Evolutionary conservation across 257 asterid genomes (phyloP), one percentile per base, ranked within the genome.

Genomic region (Nicotiana obtusifolia): DNA sequence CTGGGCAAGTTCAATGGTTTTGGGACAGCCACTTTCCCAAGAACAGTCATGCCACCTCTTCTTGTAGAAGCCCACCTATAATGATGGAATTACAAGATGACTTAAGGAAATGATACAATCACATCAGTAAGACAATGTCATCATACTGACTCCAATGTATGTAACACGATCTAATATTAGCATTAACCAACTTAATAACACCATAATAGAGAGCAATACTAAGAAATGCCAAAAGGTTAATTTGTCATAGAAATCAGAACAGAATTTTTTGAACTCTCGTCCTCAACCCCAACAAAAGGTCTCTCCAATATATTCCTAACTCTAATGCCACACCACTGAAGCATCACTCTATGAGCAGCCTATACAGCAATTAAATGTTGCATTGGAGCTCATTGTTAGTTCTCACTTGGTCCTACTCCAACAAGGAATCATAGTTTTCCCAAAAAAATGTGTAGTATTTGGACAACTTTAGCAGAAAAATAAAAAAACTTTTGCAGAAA

Each of bases 1-100:
- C 99, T 96, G 35, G 99, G 99, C 85, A 94, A 90, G 88, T 96
- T 96, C 86, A 96, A 84, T 81, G 99, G 99, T 84, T 96, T 96
- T 26, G 99, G 99, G 84, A 89, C 99, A 87, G 97, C 87, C 86
- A 95, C 98, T 89, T 94, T 96, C 52, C 99, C 98, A 81, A 93
- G 86, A 62, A 92, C 97, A 77, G 97, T 94, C 98, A 93, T 93
- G 80, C 97, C 97, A 76, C 98, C 91, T 91, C 97, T 91, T 88
- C 97, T 94, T 80, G 95, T 92, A 90, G 94, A 84, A 71, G 91
- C 93, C 97, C 94, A 89, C 87, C 99, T 96, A 83, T 66, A 82
- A 87, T 67, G 59, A 85, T 35, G 79, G 44, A 57, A 62, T 76
- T 64, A 73, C 76, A 84, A 24, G 53, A 85, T 44, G 71, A 44